A percentile compares a stretch with the other conserved stretches of the same genome.
Evolutionary conservation across 176 grass and related monocot species (phyloP).

Genomic region (Chrysopogon serrulatus): DNA sequence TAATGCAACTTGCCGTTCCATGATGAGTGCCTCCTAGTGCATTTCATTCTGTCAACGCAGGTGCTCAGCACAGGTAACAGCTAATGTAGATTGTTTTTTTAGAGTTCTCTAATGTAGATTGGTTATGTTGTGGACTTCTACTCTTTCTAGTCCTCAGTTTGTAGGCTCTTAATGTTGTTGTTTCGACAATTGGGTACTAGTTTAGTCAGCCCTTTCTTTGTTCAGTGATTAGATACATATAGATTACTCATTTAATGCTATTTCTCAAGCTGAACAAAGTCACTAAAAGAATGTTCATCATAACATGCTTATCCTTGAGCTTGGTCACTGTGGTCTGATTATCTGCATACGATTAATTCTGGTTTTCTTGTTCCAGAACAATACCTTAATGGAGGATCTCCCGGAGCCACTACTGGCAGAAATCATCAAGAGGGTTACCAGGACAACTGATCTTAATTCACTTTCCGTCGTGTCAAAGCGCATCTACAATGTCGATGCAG

Average conservation of each 20-base stretch:
- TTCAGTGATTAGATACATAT: neutral
- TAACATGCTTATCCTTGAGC: neutral
- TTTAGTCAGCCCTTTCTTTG: neutral
- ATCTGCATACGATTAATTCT: neutral
- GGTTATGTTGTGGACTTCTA: neutral
- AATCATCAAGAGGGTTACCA: conserved; percentile 45
- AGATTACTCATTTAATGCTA: neutral
- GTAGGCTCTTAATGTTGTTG: too few species aligned
- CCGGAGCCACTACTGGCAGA: conserved; percentile 39
- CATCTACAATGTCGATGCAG: conserved; percentile 28
- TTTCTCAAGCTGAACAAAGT: neutral
- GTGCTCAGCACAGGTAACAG: neutral
- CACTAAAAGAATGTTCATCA: neutral
- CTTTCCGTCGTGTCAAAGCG: conserved; percentile 43
- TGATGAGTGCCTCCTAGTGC: neutral
- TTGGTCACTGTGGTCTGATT: neutral
- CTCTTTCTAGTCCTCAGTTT: too few species aligned
- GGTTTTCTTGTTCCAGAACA: neutral
- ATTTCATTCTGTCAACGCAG: neutral
- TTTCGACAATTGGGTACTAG: too few species aligned
- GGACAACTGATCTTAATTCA: conserved; percentile 49
- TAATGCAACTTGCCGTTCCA: neutral
- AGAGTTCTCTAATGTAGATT: too few species aligned
- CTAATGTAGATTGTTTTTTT: neutral
- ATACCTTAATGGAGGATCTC: conserved; percentile 36